Evolutionary conservation across 805 yeast species (phyloP).

Genomic region (Ogataea naganishii): DNA sequence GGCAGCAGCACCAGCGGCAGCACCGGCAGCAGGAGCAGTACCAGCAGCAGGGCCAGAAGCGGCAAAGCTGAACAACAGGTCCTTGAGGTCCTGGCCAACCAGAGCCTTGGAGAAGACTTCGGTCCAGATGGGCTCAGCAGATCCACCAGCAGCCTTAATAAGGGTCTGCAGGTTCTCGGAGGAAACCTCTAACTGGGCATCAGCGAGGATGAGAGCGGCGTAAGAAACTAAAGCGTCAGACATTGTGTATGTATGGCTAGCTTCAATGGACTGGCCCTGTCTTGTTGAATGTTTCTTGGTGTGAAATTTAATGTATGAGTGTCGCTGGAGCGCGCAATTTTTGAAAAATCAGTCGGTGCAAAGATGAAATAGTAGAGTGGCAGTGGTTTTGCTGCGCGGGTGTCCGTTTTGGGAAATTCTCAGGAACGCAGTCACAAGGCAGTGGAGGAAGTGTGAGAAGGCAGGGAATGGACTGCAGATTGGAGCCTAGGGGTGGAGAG

Average conservation of each 20-base stretch:
- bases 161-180: slow-evolving; percentile 74
- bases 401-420: no score
- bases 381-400: no score
- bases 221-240: slow-evolving; percentile 93
- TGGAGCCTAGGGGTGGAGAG: no score
- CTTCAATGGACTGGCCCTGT: no score
- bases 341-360: no score
- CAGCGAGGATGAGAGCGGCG: slow-evolving; percentile 98
- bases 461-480: no score
- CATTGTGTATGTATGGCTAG: slow-evolving; percentile 49
- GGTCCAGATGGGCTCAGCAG: slow-evolving; percentile 79
- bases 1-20: slow-evolving; percentile 53
- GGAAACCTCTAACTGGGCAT: slow-evolving; percentile 85
- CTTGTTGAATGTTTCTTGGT: no score
- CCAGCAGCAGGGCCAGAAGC: slow-evolving; percentile 73
- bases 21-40: slow-evolving; percentile 56
- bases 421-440: no score
- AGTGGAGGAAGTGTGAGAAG: no score
- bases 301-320: no score
- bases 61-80: slow-evolving; percentile 48
- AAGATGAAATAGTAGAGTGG: no score
- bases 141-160: slow-evolving; percentile 76
- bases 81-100: slow-evolving; percentile 77
- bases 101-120: slow-evolving; percentile 84
- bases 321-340: no score